Evolutionary conservation across 1,284 basidiomycete genomes (phyloP).

Genomic region (Phaffia rhodozyma): DNA sequence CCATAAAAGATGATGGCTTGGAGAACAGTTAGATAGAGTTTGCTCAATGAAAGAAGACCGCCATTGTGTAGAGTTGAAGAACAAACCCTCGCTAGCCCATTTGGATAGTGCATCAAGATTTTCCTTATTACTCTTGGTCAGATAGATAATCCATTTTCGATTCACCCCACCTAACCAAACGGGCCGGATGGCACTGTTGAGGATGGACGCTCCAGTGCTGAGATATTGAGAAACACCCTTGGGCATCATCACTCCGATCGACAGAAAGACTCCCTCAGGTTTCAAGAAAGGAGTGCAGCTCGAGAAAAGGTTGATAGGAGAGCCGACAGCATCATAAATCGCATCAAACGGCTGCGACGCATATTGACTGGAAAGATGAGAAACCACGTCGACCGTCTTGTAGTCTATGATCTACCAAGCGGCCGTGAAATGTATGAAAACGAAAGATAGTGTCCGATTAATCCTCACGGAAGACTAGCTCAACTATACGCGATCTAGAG

Average conservation of each 20-base stretch:
- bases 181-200: constrained; percentile 5
- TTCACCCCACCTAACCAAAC: constrained; percentile 15
- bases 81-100: constrained; percentile 16
- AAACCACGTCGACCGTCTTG: constrained; percentile 13
- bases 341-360: constrained; percentile 17
- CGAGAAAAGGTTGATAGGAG: not conserved
- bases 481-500: not conserved
- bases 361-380: constrained; percentile 17
- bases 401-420: constrained; percentile 18
- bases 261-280: constrained; percentile 12
- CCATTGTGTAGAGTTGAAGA: not conserved
- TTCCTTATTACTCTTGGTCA: constrained; percentile 5
- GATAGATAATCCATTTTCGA: constrained; percentile 18
- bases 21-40: no score
- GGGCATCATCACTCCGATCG: constrained; percentile 13
- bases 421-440: not conserved
- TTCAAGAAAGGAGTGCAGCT: constrained; percentile 12
- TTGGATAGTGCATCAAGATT: constrained; percentile 3
- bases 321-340: constrained; percentile 20
- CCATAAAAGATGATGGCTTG: not conserved
- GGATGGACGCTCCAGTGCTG: not conserved
- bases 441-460: not conserved
- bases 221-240: not conserved
- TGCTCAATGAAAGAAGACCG: not conserved
- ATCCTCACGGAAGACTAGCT: not conserved